phyloP scores from a whole-genome alignment of 2,329 filamentous ascomycete species.

The Blastomyces gilchristii region DNA sequence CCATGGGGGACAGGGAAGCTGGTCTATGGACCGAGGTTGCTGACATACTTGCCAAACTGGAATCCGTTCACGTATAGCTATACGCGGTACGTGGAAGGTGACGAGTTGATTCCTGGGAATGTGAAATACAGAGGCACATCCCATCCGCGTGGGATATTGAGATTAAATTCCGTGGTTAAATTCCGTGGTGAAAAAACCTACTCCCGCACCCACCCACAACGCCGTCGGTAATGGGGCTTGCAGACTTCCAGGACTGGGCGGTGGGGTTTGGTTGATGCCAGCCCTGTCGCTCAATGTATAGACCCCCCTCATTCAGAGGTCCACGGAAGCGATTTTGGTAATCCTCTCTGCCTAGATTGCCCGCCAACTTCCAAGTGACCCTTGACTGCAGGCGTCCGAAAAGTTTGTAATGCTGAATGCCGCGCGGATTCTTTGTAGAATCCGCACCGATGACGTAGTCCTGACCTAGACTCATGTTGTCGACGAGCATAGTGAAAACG shows the following conservation, averaged over 20 bases:
- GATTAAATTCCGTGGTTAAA: slow-evolving; percentile 43
- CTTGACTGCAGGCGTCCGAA: slow-evolving; percentile 28
- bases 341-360: slow-evolving; percentile 48
- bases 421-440: slow-evolving; percentile 49
- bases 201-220: slow-evolving; percentile 37
- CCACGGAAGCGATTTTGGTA: slow-evolving; percentile 44
- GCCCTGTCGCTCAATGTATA: slow-evolving; percentile 47
- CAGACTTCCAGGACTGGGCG: slow-evolving; percentile 24
- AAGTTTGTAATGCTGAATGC: slow-evolving; percentile 40
- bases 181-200: slow-evolving; percentile 43
- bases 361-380: slow-evolving; percentile 48
- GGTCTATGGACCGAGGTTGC: slow-evolving; percentile 65
- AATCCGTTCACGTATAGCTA: slow-evolving; percentile 67
- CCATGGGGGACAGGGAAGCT: slow-evolving; percentile 63
- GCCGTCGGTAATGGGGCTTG: slow-evolving; percentile 28
- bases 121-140: slow-evolving; percentile 47
- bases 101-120: slow-evolving; percentile 45
- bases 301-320: slow-evolving; percentile 48
- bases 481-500: slow-evolving; percentile 58
- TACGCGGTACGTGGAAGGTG: slow-evolving; percentile 49
- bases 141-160: slow-evolving; percentile 43
- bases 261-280: slow-evolving; percentile 45
- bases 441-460: slow-evolving; percentile 52
- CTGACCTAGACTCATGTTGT: slow-evolving; percentile 62
- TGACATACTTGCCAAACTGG: slow-evolving; percentile 58